Conservation (phyloP, 441 rosid species). For the Flueggea neowawraea region DNA sequence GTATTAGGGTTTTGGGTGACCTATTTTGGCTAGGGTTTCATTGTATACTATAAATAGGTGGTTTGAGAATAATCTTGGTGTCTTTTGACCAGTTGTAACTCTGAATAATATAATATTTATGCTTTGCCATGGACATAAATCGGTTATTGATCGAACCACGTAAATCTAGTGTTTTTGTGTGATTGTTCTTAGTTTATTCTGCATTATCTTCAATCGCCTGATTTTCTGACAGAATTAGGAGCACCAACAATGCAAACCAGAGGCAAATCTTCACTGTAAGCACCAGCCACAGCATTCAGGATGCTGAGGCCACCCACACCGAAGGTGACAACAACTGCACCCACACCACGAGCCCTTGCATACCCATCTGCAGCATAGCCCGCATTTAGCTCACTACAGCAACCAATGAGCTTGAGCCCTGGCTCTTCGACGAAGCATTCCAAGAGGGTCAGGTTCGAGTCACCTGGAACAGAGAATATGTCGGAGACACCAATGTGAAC, state of each 20-base stretch:
- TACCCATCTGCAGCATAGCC: slow-evolving; percentile 75
- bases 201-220: too few relatives aligned
- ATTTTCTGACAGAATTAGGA: slow-evolving; percentile 59
- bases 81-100: too few relatives aligned
- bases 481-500: slow-evolving; percentile 47
- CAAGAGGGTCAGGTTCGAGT: slow-evolving; percentile 82
- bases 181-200: too few relatives aligned
- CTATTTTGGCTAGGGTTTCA: too few relatives aligned
- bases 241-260: slow-evolving; percentile 66
- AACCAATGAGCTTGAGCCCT: slow-evolving; percentile 52
- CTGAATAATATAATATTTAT: too few relatives aligned
- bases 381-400: slow-evolving; percentile 87
- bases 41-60: too few relatives aligned
- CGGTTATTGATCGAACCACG: too few relatives aligned
- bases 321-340: slow-evolving; percentile 66
- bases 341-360: slow-evolving; percentile 60
- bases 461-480: slow-evolving; percentile 55
- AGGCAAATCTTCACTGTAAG: slow-evolving; percentile 61
- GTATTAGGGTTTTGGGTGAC: too few relatives aligned
- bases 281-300: slow-evolving; percentile 63
- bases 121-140: too few relatives aligned
- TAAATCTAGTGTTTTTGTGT: too few relatives aligned
- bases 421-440: slow-evolving; percentile 82
- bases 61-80: too few relatives aligned
- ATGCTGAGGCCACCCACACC: slow-evolving; percentile 71